Percentiles rank a stretch among this genome's conserved stretches.
phyloP scores from a whole-genome alignment of 2,329 filamentous ascomycete genomes.

The Epichloe sp. region DNA sequence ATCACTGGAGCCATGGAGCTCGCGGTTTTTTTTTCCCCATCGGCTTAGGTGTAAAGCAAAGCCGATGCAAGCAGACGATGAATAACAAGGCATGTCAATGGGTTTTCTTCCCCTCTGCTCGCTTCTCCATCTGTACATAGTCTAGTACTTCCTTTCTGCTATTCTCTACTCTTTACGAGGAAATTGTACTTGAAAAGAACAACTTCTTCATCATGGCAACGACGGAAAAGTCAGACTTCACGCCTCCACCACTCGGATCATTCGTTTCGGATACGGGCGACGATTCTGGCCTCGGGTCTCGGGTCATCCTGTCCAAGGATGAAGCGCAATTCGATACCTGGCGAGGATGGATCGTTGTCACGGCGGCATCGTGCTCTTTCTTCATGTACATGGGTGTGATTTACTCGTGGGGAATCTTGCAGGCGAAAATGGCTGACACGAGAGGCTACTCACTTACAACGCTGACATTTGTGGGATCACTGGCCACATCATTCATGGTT shows the following conservation, averaged over 20 bases:
- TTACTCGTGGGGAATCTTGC: slow-evolving; percentile 17
- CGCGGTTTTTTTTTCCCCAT: no score
- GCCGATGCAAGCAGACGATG: no score
- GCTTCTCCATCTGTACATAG: no score
- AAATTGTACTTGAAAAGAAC: no score
- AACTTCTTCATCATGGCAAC: neutral
- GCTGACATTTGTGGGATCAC: slow-evolving; percentile 16
- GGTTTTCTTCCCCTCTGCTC: no score
- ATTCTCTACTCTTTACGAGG: no score
- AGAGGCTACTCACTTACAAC: slow-evolving; percentile 12
- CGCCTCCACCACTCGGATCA: neutral
- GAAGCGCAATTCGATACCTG: slow-evolving; percentile 11
- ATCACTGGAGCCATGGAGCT: no score
- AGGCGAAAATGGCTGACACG: slow-evolving; percentile 12
- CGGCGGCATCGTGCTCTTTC: slow-evolving; percentile 12
- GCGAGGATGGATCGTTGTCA: slow-evolving; percentile 14
- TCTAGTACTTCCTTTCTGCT: no score
- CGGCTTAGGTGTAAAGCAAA: no score
- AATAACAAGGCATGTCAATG: no score
- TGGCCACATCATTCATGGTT: slow-evolving; percentile 16
- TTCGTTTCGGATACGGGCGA: neutral
- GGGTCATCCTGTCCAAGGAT: slow-evolving; percentile 12
- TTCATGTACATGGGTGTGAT: slow-evolving; percentile 18
- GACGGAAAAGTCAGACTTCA: neutral
- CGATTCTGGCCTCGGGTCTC: neutral